These are phyloP conservation scores for Penicillium crystallinum DNA, from an alignment of 495 filamentous ascomycete species.

Conservation along the genomic window DNA sequence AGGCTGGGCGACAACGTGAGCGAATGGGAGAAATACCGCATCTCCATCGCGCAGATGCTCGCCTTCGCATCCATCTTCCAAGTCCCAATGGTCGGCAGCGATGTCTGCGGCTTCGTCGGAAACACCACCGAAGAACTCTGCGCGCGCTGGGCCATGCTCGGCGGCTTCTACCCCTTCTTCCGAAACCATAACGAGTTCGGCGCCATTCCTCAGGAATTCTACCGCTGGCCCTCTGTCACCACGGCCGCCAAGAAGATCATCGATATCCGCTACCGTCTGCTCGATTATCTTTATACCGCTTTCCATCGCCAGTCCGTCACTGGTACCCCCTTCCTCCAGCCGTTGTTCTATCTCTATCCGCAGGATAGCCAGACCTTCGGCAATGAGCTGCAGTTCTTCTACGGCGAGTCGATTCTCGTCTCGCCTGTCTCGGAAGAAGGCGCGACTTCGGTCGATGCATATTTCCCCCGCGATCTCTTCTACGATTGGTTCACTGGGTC, in stretches of 20 bases:
- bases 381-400: slow-evolving; percentile 67
- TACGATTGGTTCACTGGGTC: slow-evolving; percentile 68
- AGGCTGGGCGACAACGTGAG: slow-evolving; percentile 75
- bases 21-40: slow-evolving; percentile 67
- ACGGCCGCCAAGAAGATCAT: slow-evolving; percentile 64
- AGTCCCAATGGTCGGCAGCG: slow-evolving; percentile 77
- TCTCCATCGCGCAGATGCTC: slow-evolving; percentile 62
- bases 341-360: slow-evolving; percentile 68
- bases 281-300: slow-evolving; percentile 80
- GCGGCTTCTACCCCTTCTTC: slow-evolving; percentile 79
- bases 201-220: slow-evolving; percentile 67
- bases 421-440: slow-evolving; percentile 64
- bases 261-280: slow-evolving; percentile 65
- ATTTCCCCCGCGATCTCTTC: slow-evolving; percentile 69
- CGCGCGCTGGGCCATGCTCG: slow-evolving; percentile 76
- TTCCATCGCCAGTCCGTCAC: slow-evolving; percentile 55
- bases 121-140: slow-evolving; percentile 76
- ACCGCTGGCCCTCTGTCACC: slow-evolving; percentile 61
- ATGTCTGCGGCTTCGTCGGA: slow-evolving; percentile 73
- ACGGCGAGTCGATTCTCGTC: slow-evolving; percentile 61
- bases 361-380: slow-evolving; percentile 54
- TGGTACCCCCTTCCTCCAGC: slow-evolving; percentile 60
- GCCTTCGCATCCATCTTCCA: slow-evolving; percentile 79
- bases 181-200: slow-evolving; percentile 64
- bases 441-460: slow-evolving; percentile 60